Evolutionary conservation across 2,329 filamentous ascomycete genomes (phyloP), one percentile per base, ranked within the genome.

Genomic region (Colletotrichum camelliae): DNA sequence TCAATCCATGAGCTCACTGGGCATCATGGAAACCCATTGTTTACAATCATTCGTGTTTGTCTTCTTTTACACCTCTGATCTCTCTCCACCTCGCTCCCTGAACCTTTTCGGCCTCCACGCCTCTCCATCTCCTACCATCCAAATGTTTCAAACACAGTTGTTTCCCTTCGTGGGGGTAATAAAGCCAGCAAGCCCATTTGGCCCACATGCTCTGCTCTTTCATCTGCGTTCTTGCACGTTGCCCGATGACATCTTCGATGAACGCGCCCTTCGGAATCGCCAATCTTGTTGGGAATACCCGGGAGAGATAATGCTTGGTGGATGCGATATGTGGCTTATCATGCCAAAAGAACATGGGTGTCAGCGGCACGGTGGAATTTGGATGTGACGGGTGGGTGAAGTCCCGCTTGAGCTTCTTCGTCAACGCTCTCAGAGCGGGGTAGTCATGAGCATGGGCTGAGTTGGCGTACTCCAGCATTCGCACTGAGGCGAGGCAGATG

Each of bases 301-400:
- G 83, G 1, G 81, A 78, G 0, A 91, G 83, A 71, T 91, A 91
- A 77, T 91, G 89, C 2, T 81, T 77, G 0, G 84, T 86, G 5
- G 85, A 86, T 1, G 87, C 89, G 4, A 91, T 75, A 72, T 91
- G 89, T 1, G 89, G 89, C 77, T 91, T 91, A 75, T 91, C 89
- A 71, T 91, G 89, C 89, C 89, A 91, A 78, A 91, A 90, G 81
- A 90, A 91, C 70, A 91, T 84, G 0, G 89, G 89, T 1, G 89
- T 91, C 55, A 91, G 80, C 0, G 88, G 87, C 1, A 91, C 80
- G 16, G 16, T 58, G 16, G 78, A 76, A 18, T 29, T 29, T n/a
- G n/a, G 67, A 31, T 12, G 66, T 24, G 24, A 61, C 7, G 62
- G 72, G 60, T 39, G 61, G 3, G 48, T 64, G 72, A 88, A 90